Evolutionary conservation across 2,329 filamentous ascomycete species (phyloP).

Genomic region (Lachnellula occidentalis): DNA sequence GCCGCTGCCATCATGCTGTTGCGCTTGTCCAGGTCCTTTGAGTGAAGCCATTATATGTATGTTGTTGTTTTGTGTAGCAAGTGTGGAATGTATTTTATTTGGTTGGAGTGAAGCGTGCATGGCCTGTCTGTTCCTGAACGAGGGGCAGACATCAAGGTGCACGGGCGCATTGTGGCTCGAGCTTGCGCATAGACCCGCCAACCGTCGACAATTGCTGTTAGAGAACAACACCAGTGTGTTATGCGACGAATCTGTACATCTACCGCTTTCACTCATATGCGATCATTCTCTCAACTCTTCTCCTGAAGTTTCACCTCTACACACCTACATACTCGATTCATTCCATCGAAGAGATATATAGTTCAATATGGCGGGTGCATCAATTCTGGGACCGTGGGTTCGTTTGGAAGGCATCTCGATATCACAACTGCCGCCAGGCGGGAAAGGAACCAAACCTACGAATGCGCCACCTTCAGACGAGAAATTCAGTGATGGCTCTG

Average conservation of each 20-base stretch:
- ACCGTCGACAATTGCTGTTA: not conserved
- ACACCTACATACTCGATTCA: too few relatives aligned
- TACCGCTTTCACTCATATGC: too few relatives aligned
- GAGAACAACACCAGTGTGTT: too few relatives aligned
- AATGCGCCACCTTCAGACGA: constrained; percentile 10
- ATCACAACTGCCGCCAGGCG: constrained; percentile 41
- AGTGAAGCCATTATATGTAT: constrained; percentile 24
- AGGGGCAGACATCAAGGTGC: too few relatives aligned
- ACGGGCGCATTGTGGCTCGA: not conserved
- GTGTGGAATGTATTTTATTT: not conserved
- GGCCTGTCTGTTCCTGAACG: too few relatives aligned
- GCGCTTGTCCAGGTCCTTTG: constrained; percentile 58
- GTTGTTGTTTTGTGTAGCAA: not conserved
- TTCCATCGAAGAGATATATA: too few relatives aligned
- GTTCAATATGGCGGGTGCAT: not conserved
- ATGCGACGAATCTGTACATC: too few relatives aligned
- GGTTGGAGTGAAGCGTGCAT: too few relatives aligned
- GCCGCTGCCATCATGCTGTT: constrained; percentile 60
- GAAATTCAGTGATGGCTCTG: constrained; percentile 11
- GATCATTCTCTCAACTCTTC: too few relatives aligned
- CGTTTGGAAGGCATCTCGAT: constrained; percentile 48
- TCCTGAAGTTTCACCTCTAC: too few relatives aligned
- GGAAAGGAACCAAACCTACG: constrained; percentile 18
- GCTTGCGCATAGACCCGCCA: not conserved
- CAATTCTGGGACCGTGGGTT: constrained; percentile 41